Conservation (phyloP, 108 stramenopile genomes). For the Licmophora abbreviata region DNA sequence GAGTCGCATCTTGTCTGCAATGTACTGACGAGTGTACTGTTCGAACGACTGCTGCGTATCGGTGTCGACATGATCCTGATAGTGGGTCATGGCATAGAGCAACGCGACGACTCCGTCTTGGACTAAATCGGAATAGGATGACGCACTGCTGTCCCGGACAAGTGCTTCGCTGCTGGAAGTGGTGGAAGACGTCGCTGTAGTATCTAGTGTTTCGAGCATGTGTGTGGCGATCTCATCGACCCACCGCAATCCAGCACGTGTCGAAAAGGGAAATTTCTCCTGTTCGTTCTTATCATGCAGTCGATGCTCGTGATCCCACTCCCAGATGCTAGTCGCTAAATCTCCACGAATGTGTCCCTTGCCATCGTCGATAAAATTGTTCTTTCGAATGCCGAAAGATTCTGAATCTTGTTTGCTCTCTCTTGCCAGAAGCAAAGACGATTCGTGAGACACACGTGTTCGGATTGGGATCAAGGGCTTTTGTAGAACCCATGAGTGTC, state of each 20-base stretch:
- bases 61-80: slow-evolving; percentile 6
- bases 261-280: slow-evolving; percentile 32
- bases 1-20: slow-evolving; percentile 8
- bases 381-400: not conserved
- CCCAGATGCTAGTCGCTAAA: slow-evolving; percentile 46
- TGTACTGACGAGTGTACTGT: slow-evolving; percentile 30
- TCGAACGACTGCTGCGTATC: slow-evolving; percentile 18
- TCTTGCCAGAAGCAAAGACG: not conserved
- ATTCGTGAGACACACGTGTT: too few species aligned
- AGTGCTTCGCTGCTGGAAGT: not conserved
- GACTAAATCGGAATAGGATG: slow-evolving; percentile 40
- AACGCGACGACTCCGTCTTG: slow-evolving; percentile 62
- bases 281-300: slow-evolving; percentile 8
- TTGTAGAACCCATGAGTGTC: not conserved
- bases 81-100: slow-evolving; percentile 37
- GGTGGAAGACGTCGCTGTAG: not conserved
- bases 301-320: slow-evolving; percentile 51
- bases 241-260: slow-evolving; percentile 48
- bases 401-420: not conserved
- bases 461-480: too few species aligned
- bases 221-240: slow-evolving; percentile 36
- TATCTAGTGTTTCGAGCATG: slow-evolving; percentile 7
- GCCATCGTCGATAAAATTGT: slow-evolving; percentile 35
- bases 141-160: not conserved
- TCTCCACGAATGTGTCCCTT: slow-evolving; percentile 51